These are phyloP conservation scores for Whalleya microplaca DNA, from an alignment of 2,329 filamentous ascomycete genomes.

Conservation along the genomic window DNA sequence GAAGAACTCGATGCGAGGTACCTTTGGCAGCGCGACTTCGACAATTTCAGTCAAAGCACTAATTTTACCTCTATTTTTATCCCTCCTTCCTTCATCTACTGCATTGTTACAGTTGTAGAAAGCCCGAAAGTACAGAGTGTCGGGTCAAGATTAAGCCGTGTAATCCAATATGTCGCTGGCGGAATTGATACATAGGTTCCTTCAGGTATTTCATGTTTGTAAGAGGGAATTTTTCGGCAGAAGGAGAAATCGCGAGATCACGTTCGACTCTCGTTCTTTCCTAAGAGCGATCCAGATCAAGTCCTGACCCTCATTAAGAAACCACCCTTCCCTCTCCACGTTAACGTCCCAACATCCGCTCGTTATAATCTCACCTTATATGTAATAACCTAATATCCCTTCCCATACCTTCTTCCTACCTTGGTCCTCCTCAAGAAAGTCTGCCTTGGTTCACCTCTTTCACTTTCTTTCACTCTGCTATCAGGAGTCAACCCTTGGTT, in stretches of 20 bases:
- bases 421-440: constrained; percentile 7
- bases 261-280: constrained; percentile 10
- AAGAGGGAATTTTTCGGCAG: constrained; percentile 5
- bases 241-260: constrained; percentile 7
- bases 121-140: not conserved
- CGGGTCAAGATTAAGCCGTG: not conserved
- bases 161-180: not conserved
- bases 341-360: constrained; percentile 12
- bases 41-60: no score
- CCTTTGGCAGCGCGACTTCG: not conserved
- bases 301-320: constrained; percentile 6
- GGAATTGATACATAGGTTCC: not conserved
- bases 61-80: not conserved
- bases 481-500: constrained; percentile 6
- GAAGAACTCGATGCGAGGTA: not conserved
- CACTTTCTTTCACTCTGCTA: not conserved
- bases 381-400: constrained; percentile 11
- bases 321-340: constrained; percentile 6
- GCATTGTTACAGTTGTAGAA: not conserved
- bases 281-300: constrained; percentile 9
- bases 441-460: not conserved
- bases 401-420: constrained; percentile 12
- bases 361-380: constrained; percentile 3
- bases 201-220: constrained; percentile 3
- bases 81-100: not conserved